Base-by-base conservation (phyloP, 179 eudicot species). In the Vitellaria paradoxa region DNA sequence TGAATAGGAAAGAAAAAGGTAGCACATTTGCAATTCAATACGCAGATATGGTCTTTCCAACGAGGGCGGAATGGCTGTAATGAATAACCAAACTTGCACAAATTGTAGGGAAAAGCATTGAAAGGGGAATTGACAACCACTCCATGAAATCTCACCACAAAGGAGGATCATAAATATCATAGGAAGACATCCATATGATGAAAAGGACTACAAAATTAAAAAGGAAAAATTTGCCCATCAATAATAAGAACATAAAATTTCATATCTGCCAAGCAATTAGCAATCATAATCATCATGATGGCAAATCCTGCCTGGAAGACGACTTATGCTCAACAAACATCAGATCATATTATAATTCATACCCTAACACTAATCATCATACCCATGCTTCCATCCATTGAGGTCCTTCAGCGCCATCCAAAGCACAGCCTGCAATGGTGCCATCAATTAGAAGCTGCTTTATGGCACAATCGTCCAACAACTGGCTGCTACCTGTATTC, bases 371-470 rank as follows among this genome's bases (percentile, higher is more conserved):
- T 45, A 84, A 42, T 66, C 72, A 85, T 69, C 89, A 75, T 96
- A 96, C 99, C 99, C 99, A 96, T 80, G 99, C 98, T 90, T 96
- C 99, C 99, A 96, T 96, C 99, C 99, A 96, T 57, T 96, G 99
- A 46, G 99, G 99, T 52, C 99, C 99, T 87, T 96, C 99, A 68
- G 99, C 99, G 70, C 99, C 99, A 86, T 96, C 99, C 74, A 93
- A 79, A 61, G 99, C 99, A 91, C 99, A 96, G 74, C 99, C 99
- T 65, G 99, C 96, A 82, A 96, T 88, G 56, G 87, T 87, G 59
- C 99, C 99, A 81, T 96, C 99, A 77, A 96, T 90, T 83, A 96
- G 76, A 47, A 96, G 96, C 82, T 96, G 96, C 80, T 96, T 96
- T 75, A 96, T 96, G 63, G 98, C 97, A 83, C 99, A 96, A 80